Base-by-base conservation (phyloP, 2,329 filamentous ascomycete genomes). In the Blastomyces emzantsi region DNA sequence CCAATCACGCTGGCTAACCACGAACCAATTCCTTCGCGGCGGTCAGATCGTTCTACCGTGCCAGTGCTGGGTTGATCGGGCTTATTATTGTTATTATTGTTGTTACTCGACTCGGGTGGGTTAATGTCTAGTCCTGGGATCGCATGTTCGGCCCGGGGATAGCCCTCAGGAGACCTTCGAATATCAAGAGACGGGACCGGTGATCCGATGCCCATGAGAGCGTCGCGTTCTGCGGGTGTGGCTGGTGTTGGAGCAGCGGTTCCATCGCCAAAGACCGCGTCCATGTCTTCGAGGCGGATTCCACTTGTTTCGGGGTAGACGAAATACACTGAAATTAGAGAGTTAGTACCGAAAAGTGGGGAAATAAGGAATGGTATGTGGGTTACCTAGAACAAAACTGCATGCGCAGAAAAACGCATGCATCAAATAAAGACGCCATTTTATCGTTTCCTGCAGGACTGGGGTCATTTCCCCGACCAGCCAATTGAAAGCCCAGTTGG, bases 401-500 rank as follows among this genome's bases (percentile, higher is more conserved):
- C 88, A 86, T 62, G 90, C 91, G 74, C 94, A 99, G 80, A 96
- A 97, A 76, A 97, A 97, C 1, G 94, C 94, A 76, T 99, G 94
- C 19, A 99, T 82, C 58, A 99, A 83, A 72, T 99, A 99, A 65
- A 97, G 81, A 43, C 94, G 86, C 94, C 94, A 99, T 70, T 89
- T 85, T 71, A 99, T 97, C 77, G 83, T 86, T 70, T 94, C 90
- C 75, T 99, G 93, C 65, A 97, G 80, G 62, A 97, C 87, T 1
- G 94, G 94, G 0, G 94, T 99, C 82, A 97, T 85, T 76, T 96
- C 90, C 69, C 94, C 94, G 3, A 97, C 94, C 33, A 97, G 81
- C 90, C 92, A 99, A 78, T 99, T 99, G 78, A 94, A 96, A 1
- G 93, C 92, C 94, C 94, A 99, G 74, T 99, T 99, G 41, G 92